These are phyloP conservation scores for Malus fusca DNA, from an alignment of 306 rosid genomes.

Conservation along the genomic window DNA sequence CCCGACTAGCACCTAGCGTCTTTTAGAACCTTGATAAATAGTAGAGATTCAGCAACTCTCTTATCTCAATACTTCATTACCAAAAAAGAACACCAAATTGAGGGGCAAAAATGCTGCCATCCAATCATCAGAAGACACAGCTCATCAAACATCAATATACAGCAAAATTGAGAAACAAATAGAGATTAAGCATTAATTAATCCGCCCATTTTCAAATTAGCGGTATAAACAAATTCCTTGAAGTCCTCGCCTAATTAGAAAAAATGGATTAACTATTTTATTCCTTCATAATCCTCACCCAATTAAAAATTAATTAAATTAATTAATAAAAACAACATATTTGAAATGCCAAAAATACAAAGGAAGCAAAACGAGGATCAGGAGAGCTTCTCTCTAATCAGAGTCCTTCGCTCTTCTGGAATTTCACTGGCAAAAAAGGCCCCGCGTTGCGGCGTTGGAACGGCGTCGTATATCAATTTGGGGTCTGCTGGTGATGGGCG, in stretches of 20 bases:
- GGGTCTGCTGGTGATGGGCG: conserved; percentile 45
- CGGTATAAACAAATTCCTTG: not conserved
- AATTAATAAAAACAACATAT: not conserved
- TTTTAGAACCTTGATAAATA: no score
- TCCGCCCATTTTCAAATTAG: not conserved
- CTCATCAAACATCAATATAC: not conserved
- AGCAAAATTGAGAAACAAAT: not conserved
- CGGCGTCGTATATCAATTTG: conserved; percentile 25
- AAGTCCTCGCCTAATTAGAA: not conserved
- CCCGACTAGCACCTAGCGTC: no score
- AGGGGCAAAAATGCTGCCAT: not conserved
- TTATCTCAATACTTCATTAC: not conserved
- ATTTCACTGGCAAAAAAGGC: not conserved
- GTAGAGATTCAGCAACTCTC: not conserved
- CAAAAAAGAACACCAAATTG: not conserved
- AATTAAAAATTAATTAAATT: not conserved
- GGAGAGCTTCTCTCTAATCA: not conserved
- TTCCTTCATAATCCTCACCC: not conserved
- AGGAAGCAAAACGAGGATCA: not conserved
- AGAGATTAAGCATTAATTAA: not conserved
- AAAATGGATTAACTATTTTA: not conserved
- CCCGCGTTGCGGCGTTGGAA: not conserved
- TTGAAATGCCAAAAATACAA: not conserved
- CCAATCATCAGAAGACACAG: not conserved
- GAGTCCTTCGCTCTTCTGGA: not conserved